Evolutionary conservation across 495 filamentous ascomycete species (phyloP), one percentile per base, ranked within the genome.

Genomic region (Lepraria neglecta): DNA sequence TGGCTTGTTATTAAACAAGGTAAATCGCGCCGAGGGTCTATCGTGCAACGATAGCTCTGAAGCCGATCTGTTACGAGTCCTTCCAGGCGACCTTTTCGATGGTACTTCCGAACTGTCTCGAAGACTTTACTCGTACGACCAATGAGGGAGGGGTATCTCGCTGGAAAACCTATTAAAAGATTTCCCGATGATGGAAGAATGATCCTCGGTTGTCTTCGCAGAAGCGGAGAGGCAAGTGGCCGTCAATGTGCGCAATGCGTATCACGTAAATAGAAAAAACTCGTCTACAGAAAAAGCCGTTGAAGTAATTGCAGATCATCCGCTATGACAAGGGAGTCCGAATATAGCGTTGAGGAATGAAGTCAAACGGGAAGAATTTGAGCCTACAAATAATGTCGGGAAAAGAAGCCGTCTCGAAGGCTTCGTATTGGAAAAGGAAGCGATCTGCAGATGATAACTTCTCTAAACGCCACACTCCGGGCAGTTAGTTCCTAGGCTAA

Each of bases 371-470:
- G 9, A 1, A 30, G 15, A 30, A 30, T 52, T 17, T 30, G 28
- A 33, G 28, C 48, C 27, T 31, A n/a, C 27, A 31, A 31, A 31
- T 28, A 31, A 31, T 28, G 15, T 52, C 31, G 28, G 27, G 10
- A 9, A 52, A n/a, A 31, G 24, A 28, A 28, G 27, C 27, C 28
- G 48, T 52, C n/a, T 31, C 15, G 48, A 51, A 31, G 24, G 27
- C 48, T 28, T 30, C 27, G 27, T 27, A 4, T n/a, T 52, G 48
- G 10, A 15, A 17, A 6, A 12, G 27, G 28, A 52, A 31, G 6
- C 15, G 48, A 52, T 52, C 48, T 52, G 48, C 48, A 31, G 48
- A 52, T 52, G 48, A 52, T 38, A 11, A 38, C 12, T 6, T 17
- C 27, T 52, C 28, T 7, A 9, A 17, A 28, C 28, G 48, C 48